Conservation (phyloP, 106 monocot genomes). For the Platanthera guangdongensis region DNA sequence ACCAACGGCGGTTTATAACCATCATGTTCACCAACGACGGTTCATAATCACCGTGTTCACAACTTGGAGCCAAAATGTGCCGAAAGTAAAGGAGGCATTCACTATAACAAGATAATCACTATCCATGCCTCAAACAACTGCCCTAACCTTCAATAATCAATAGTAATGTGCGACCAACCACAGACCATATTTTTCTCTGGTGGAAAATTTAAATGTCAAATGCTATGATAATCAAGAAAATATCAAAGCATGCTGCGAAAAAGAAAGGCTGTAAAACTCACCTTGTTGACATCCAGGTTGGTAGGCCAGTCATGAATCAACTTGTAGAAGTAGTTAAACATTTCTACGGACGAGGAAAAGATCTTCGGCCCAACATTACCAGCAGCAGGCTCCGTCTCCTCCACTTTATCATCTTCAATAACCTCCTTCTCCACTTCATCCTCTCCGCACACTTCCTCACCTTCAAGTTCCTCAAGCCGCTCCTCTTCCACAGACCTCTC, state of each 20-base stretch:
- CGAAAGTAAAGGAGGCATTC: neutral
- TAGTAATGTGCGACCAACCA: neutral
- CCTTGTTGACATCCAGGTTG: constrained; percentile 69
- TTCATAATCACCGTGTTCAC: too few species aligned
- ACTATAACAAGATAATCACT: too few species aligned
- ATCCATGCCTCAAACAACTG: neutral
- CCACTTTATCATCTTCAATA: constrained; percentile 11
- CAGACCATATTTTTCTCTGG: neutral
- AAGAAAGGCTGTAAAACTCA: constrained; percentile 14
- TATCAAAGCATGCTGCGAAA: neutral
- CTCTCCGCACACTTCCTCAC: neutral
- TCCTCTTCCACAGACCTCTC: constrained; percentile 8
- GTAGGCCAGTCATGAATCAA: constrained; percentile 75
- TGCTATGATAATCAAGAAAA: neutral
- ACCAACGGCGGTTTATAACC: too few species aligned
- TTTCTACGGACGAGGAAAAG: constrained; percentile 55
- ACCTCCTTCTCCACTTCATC: constrained; percentile 17
- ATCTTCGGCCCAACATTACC: constrained; percentile 52
- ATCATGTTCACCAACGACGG: too few species aligned
- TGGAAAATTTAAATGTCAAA: neutral
- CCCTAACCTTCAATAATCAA: neutral
- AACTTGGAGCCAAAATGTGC: neutral
- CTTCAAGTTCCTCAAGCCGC: neutral
- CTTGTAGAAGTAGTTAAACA: constrained; percentile 85
- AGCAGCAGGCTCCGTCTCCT: constrained; percentile 10